Percentiles rank a stretch among this genome's conserved stretches.
phyloP scores from a whole-genome alignment of 805 yeast genomes.

The Barnettozyma pratensis region DNA sequence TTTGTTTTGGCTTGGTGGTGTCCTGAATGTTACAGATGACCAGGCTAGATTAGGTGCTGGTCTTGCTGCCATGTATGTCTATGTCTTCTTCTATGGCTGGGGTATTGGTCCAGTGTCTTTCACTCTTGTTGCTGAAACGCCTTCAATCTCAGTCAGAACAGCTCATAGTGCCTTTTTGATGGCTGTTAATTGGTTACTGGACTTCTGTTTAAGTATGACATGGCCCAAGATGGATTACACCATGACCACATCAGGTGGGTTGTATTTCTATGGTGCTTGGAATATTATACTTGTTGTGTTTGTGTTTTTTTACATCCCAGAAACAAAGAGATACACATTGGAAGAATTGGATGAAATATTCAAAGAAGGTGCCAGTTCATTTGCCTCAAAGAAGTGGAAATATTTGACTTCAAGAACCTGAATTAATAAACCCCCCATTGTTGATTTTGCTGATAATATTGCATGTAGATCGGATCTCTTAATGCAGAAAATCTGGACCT shows the following conservation, averaged over 20 bases:
- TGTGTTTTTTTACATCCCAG: slow-evolving; percentile 45
- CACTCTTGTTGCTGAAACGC: slow-evolving; percentile 48
- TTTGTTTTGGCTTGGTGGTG: slow-evolving; percentile 46
- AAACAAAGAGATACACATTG: slow-evolving; percentile 64
- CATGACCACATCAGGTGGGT: slow-evolving; percentile 44
- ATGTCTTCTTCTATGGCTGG: slow-evolving; percentile 39
- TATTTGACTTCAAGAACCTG: too few relatives aligned
- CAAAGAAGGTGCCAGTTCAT: slow-evolving; percentile 20
- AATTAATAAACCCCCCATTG: too few relatives aligned
- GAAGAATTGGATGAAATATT: slow-evolving; percentile 77
- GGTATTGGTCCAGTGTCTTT: slow-evolving; percentile 56
- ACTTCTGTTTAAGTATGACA: slow-evolving; percentile 48
- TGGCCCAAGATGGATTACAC: slow-evolving; percentile 45
- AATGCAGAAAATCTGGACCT: too few relatives aligned
- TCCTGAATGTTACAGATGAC: slow-evolving; percentile 34
- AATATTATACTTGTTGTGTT: slow-evolving; percentile 41
- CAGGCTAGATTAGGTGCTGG: slow-evolving; percentile 39
- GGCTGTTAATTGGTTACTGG: slow-evolving; percentile 37
- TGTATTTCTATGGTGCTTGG: slow-evolving; percentile 51
- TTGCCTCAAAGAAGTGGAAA: background rate
- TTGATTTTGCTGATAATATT: too few relatives aligned
- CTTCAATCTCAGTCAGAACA: slow-evolving; percentile 46
- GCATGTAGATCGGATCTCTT: too few relatives aligned
- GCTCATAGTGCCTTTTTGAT: slow-evolving; percentile 48
- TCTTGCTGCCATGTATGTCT: slow-evolving; percentile 41